Evolutionary conservation across 176 grass and related monocot genomes (phyloP).

Genomic region (Neostapfia colusana): DNA sequence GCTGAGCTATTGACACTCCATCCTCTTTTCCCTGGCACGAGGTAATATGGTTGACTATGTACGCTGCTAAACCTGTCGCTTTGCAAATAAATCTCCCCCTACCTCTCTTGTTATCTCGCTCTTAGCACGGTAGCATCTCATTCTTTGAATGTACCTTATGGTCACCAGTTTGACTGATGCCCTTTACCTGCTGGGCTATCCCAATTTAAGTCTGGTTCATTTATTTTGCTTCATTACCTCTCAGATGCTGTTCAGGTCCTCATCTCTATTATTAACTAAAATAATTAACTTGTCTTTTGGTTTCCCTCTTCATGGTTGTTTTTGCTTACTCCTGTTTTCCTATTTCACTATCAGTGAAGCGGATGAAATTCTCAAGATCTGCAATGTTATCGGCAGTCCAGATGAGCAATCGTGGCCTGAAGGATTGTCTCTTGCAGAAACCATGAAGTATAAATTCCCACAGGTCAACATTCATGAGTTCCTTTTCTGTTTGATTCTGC

Average conservation of each 20-base stretch:
- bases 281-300: background rate
- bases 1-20: constrained; percentile 89
- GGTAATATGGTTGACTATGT: constrained; percentile 52
- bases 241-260: background rate
- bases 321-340: constrained; percentile 28
- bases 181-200: background rate
- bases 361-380: constrained; percentile 94
- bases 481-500: background rate
- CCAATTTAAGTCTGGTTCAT: background rate
- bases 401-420: constrained; percentile 77
- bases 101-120: background rate
- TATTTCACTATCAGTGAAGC: constrained; percentile 67
- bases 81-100: background rate
- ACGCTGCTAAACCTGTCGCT: background rate
- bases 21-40: constrained; percentile 94
- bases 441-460: constrained; percentile 90
- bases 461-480: constrained; percentile 51
- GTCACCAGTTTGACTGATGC: background rate
- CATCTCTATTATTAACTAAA: background rate
- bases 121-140: background rate
- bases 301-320: background rate
- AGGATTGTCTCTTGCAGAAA: constrained; percentile 79
- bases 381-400: constrained; percentile 86
- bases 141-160: background rate
- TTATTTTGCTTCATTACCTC: background rate